These are phyloP conservation scores for Ustilago shanxiensis DNA, from an alignment of 1,284 basidiomycete genomes.

Conservation along the genomic window DNA sequence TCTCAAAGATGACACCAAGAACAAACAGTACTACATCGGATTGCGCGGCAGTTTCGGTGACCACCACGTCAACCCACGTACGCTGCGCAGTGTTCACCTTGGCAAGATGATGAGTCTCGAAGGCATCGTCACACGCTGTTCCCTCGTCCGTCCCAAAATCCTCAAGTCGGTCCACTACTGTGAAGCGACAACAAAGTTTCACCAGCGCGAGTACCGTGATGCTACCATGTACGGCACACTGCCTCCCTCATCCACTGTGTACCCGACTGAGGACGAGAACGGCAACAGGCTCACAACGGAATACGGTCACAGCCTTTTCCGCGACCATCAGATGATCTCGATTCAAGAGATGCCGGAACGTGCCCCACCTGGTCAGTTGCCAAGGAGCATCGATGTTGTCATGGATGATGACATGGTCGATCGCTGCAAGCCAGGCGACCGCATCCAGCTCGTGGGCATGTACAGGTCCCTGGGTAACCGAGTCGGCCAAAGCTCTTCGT, in stretches of 20 bases:
- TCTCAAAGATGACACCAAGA: conserved; percentile 84
- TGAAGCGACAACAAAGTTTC: conserved; percentile 84
- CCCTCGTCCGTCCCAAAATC: conserved; percentile 98
- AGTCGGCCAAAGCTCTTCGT: conserved; percentile 78
- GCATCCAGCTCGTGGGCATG: conserved; percentile 95
- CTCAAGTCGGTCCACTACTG: conserved; percentile 96
- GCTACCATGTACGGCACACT: conserved; percentile 86
- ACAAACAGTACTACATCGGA: conserved; percentile 81
- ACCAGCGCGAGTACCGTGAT: conserved; percentile 92
- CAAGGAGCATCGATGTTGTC: conserved; percentile 93
- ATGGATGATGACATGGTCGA: conserved; percentile 97
- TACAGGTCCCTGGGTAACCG: conserved; percentile 91
- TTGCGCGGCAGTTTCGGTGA: conserved; percentile 98
- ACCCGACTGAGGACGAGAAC: conserved; percentile 91
- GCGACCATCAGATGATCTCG: conserved; percentile 95
- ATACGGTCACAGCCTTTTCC: conserved; percentile 90
- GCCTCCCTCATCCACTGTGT: conserved; percentile 69
- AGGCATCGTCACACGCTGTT: conserved; percentile 96
- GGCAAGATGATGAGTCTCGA: conserved; percentile 97
- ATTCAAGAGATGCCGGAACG: conserved; percentile 99
- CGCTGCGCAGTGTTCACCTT: conserved; percentile 86
- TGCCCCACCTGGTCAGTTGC: conserved; percentile 95
- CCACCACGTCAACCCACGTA: conserved; percentile 95
- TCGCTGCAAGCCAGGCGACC: conserved; percentile 96
- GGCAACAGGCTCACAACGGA: conserved; percentile 90